These are phyloP conservation scores for Fraxinus quadrangulata DNA, from an alignment of 257 asterid genomes.

Conservation along the genomic window DNA sequence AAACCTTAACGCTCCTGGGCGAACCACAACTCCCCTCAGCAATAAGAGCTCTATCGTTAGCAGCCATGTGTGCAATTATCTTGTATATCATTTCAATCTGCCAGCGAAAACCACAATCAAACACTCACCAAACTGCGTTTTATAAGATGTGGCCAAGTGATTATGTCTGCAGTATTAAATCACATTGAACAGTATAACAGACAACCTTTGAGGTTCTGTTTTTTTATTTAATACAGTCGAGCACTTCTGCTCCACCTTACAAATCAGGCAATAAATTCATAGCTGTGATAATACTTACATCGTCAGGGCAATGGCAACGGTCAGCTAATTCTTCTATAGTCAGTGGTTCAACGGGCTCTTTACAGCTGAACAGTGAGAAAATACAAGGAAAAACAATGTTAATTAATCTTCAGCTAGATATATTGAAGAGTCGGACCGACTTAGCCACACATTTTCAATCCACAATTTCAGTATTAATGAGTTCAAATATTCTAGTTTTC, in stretches of 20 bases:
- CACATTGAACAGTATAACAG: background rate
- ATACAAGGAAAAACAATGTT: slow-evolving; percentile 4
- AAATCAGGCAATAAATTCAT: background rate
- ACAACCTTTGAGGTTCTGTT: background rate
- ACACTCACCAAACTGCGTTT: slow-evolving; percentile 19
- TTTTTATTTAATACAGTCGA: background rate
- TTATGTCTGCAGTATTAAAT: background rate
- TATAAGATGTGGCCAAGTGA: background rate
- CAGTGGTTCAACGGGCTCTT: slow-evolving; percentile 88
- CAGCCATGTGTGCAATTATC: slow-evolving; percentile 93
- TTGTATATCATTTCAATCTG: slow-evolving; percentile 99
- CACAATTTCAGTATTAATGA: background rate
- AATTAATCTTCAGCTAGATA: background rate
- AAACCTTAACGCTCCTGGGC: slow-evolving; percentile 85
- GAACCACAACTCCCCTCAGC: slow-evolving; percentile 98
- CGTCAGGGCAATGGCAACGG: slow-evolving; percentile 74
- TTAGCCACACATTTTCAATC: background rate
- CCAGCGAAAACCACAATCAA: slow-evolving; percentile 20
- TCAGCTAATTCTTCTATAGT: slow-evolving; percentile 88
- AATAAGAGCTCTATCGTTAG: slow-evolving; percentile 95
- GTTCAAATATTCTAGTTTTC: too few species aligned
- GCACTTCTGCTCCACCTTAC: background rate
- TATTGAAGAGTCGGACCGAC: background rate
- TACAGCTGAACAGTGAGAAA: slow-evolving; percentile 57
- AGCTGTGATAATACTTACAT: slow-evolving; percentile 44